Evolutionary conservation across 2,329 filamentous ascomycete species (phyloP), one percentile per base, ranked within the genome.

Genomic region (Drechslerella coelobrocha): DNA sequence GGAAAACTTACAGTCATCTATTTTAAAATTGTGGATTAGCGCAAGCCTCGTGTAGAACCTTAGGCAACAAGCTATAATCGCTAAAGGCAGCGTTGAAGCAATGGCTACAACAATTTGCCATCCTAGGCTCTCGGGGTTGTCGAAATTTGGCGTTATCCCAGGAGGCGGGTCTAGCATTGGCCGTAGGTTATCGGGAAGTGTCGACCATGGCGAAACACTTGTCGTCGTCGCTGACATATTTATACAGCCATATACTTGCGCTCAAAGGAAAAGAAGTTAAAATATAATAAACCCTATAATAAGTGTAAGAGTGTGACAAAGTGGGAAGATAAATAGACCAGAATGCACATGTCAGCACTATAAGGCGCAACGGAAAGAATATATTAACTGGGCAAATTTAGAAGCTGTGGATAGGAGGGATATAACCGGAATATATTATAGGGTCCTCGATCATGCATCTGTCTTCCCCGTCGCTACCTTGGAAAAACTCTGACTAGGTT

Each of bases 161-260:
- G 48, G 39, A 41, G 63, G 63, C 24, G 63, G 63, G 52, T 69
- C 63, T 7, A 69, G 34, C 57, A 69, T 61, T 17, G 63, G 63
- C 19, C 63, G 45, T 41, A 56, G 19, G 27, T 69, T 17, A 57
- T 61, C 56, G 43, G 63, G 63, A 56, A 69, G 57, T 47, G 63
- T 69, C 57, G 63, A 61, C 63, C 63, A 69, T 69, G 63, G 63
- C 29, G 63, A 69, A 45, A 69, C 37, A 39, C 63, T 69, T 2
- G 56, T 69, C 34, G 63, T 62, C 17, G 56, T 69, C 31, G 63
- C 57, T 26, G 63, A 69, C 63, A 69, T 69, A 23, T 61, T 34
- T 34, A 12, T 34, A 34, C 29, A 50, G 48, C 14, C 26, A 69
- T 37, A 47, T 21, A 12, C 39, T 19, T 37, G 54, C 4, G n/a